Evolutionary conservation across 768 basidiomycete species (phyloP).

Genomic region (Cystobasidium ongulense): DNA sequence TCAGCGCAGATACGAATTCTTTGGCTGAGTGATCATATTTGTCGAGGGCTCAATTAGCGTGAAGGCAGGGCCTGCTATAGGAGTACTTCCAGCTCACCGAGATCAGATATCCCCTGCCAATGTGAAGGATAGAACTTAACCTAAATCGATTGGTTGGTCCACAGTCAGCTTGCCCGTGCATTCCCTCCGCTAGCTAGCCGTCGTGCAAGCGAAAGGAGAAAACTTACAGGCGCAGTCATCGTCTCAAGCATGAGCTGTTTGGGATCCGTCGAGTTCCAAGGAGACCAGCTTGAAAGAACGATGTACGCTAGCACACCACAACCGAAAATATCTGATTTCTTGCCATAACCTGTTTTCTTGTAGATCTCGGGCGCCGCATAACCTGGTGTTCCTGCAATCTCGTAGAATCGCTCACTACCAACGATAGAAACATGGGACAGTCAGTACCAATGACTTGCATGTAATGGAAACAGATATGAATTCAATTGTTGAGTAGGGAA

Average conservation of each 20-base stretch:
- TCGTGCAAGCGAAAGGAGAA: no score
- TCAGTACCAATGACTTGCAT: no score
- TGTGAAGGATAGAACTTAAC: conserved; percentile 19
- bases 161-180: not conserved
- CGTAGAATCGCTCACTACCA: conserved; percentile 28
- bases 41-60: no score
- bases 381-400: conserved; percentile 27
- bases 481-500: no score
- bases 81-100: not conserved
- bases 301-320: conserved; percentile 25
- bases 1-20: not conserved
- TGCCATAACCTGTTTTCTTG: conserved; percentile 26
- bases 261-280: conserved; percentile 28
- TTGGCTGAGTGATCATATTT: not conserved
- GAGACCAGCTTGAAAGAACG: conserved; percentile 16
- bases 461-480: not conserved
- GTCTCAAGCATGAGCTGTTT: conserved; percentile 30
- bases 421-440: not conserved
- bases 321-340: conserved; percentile 23
- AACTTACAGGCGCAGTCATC: conserved; percentile 17
- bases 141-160: not conserved
- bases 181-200: no score
- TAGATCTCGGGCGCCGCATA: conserved; percentile 29
- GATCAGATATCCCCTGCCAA: conserved; percentile 19
- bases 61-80: no score